Evolutionary conservation across 2,329 filamentous ascomycete genomes (phyloP).

Genomic region (Pseudopithomyces chartarum): DNA sequence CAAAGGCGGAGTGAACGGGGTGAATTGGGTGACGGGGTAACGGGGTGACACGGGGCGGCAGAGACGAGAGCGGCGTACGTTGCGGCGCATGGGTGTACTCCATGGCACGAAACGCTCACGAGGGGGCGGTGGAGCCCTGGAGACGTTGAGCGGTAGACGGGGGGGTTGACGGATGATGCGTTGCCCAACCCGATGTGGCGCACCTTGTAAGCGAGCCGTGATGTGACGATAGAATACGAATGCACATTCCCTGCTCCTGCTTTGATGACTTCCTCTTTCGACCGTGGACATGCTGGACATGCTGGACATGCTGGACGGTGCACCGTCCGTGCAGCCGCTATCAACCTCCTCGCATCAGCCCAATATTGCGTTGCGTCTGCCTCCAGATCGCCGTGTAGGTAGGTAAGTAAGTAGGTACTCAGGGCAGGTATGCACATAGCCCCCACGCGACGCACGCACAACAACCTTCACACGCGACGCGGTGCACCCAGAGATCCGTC

Average conservation of each 20-base stretch:
- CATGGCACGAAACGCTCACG: not conserved
- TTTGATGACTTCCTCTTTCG: conserved; percentile 7
- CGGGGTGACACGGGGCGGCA: no score
- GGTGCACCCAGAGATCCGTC: not conserved
- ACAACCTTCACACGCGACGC: conserved; percentile 1
- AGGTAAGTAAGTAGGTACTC: no score
- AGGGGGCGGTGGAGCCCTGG: not conserved
- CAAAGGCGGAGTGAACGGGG: no score
- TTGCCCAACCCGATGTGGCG: conserved; percentile 4
- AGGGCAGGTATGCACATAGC: no score
- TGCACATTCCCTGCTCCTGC: conserved; percentile 3
- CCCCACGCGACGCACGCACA: conserved; percentile 4
- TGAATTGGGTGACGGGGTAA: no score
- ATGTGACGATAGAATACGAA: conserved; percentile 1
- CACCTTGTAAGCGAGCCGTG: conserved; percentile 3
- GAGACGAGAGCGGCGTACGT: no score
- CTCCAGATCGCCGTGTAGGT: not conserved
- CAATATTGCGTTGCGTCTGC: not conserved
- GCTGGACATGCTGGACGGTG: not conserved
- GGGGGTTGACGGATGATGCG: conserved; percentile 2
- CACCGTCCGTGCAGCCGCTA: conserved; percentile 1
- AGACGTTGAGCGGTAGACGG: conserved; percentile 1
- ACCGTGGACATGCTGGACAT: not conserved
- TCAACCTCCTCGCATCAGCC: not conserved
- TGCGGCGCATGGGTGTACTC: not conserved